phyloP scores from a whole-genome alignment of 805 yeast species.

The Trichomonascus vanleenenianus region DNA sequence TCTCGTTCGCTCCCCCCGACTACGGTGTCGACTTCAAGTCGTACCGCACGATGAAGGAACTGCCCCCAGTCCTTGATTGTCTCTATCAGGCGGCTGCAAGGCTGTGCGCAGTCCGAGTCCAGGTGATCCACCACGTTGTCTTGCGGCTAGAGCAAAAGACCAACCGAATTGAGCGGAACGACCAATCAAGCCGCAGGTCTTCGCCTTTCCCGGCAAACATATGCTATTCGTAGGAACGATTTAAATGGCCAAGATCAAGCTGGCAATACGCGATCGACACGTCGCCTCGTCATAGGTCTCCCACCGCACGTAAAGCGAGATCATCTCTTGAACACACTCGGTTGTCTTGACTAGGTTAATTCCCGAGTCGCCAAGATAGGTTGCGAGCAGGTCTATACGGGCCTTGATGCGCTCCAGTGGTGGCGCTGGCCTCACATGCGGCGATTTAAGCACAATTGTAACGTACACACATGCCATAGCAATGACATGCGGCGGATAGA shows the following conservation, averaged over 20 bases:
- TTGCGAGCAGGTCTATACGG: slow-evolving; percentile 49
- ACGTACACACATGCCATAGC: slow-evolving; percentile 79
- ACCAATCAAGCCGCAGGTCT: background rate
- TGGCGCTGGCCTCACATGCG: slow-evolving; percentile 24
- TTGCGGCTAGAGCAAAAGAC: background rate
- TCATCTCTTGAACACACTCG: slow-evolving; percentile 77
- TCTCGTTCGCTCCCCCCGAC: too few species aligned
- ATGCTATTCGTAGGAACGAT: background rate
- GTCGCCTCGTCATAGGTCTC: slow-evolving; percentile 58
- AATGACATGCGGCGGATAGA: slow-evolving; percentile 84
- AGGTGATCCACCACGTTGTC: slow-evolving; percentile 2
- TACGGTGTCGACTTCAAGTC: slow-evolving; percentile 5
- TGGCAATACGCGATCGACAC: slow-evolving; percentile 4
- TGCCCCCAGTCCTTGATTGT: slow-evolving; percentile 4
- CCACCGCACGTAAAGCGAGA: slow-evolving; percentile 80
- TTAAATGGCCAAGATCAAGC: too few species aligned
- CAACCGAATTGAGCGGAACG: background rate
- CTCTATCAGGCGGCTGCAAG: slow-evolving; percentile 9
- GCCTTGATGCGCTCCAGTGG: slow-evolving; percentile 31
- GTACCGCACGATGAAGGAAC: background rate
- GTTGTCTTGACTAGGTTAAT: slow-evolving; percentile 70
- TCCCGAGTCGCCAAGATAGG: slow-evolving; percentile 66
- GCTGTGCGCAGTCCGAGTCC: slow-evolving; percentile 8
- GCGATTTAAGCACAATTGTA: slow-evolving; percentile 49
- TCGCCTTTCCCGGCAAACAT: background rate